Evolutionary conservation across 495 filamentous ascomycete species (phyloP).

Genomic region (Aspergillus sclerotioniger): DNA sequence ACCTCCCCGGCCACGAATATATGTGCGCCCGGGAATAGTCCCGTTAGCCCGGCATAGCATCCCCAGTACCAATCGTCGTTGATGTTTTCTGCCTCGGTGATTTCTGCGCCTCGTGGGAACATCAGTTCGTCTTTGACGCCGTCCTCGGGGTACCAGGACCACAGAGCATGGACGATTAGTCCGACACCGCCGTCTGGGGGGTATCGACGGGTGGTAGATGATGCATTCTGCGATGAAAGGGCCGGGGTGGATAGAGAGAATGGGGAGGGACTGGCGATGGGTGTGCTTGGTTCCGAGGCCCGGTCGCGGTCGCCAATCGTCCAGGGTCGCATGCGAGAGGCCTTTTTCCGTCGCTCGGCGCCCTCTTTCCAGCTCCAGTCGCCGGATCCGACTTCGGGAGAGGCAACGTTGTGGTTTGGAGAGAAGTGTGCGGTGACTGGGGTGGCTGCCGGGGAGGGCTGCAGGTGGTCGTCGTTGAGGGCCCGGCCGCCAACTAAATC

Average conservation of each 20-base stretch:
- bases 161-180: slow-evolving; percentile 57
- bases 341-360: slow-evolving; percentile 46
- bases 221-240: not conserved
- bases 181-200: slow-evolving; percentile 72
- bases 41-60: slow-evolving; percentile 69
- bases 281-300: slow-evolving; percentile 17
- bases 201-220: slow-evolving; percentile 38
- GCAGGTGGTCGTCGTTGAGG: slow-evolving; percentile 54
- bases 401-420: slow-evolving; percentile 17
- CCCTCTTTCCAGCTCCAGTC: slow-evolving; percentile 55
- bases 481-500: slow-evolving; percentile 71
- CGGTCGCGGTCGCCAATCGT: slow-evolving; percentile 12
- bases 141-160: slow-evolving; percentile 69
- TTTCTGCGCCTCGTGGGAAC: slow-evolving; percentile 79
- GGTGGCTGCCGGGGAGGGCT: slow-evolving; percentile 16
- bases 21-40: slow-evolving; percentile 74
- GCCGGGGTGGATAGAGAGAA: slow-evolving; percentile 12
- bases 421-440: slow-evolving; percentile 15
- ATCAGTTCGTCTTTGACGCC: slow-evolving; percentile 68
- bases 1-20: slow-evolving; percentile 50
- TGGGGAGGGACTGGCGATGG: slow-evolving; percentile 15
- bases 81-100: slow-evolving; percentile 74
- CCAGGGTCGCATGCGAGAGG: slow-evolving; percentile 35
- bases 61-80: slow-evolving; percentile 88
- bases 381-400: slow-evolving; percentile 30